Evolutionary conservation across 208 protist species (phyloP), one percentile per base, ranked within the genome.

Genomic region (Acanthamoeba castellanii): DNA sequence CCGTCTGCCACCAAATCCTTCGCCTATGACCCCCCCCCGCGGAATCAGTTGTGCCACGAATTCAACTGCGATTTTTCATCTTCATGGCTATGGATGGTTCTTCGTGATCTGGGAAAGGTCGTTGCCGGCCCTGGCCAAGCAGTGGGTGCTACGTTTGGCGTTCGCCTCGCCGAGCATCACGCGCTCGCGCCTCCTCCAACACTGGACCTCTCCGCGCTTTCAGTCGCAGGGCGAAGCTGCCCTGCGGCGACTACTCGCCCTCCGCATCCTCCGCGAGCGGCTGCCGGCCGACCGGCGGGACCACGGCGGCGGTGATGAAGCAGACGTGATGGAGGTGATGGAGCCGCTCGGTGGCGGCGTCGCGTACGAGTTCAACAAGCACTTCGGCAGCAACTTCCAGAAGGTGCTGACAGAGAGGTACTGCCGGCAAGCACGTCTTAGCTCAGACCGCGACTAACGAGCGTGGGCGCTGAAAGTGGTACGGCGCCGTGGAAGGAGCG

Each of bases 61-160:
- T 27, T 61, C 22, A 61, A 9, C 16, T 22, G 27, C 61, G 13
- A 5, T 30, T 20, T 68, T 68, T 0, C 8, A 20, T 30, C 52
- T 20, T 18, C 3, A 18, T 57, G 52, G 52, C 7, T 1, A 18
- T 68, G 61, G 25, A 11, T 25, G 61, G 27, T 14, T 30, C 20
- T 20, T 25, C 55, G 55, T 25, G 55, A 9, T 32, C 0, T 16
- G 37, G 3, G 50, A 18, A 11, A 90, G 82, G 52, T 90, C 82
- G 57, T 59, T 90, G 82, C 82, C 82, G n/a, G 3, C 82, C 11
- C 82, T 90, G n/a, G 82, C 32, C 50, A 90, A 90, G 57, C 82
- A 90, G n/a, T 90, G 47, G 52, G 82, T 90, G 50, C 37, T 90
- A 11, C 82, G 82, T n/a, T n/a, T 90, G 52, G 30, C 57, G 13